Base-by-base conservation (phyloP, 208 protist species). In the Polymyxa betae region DNA sequence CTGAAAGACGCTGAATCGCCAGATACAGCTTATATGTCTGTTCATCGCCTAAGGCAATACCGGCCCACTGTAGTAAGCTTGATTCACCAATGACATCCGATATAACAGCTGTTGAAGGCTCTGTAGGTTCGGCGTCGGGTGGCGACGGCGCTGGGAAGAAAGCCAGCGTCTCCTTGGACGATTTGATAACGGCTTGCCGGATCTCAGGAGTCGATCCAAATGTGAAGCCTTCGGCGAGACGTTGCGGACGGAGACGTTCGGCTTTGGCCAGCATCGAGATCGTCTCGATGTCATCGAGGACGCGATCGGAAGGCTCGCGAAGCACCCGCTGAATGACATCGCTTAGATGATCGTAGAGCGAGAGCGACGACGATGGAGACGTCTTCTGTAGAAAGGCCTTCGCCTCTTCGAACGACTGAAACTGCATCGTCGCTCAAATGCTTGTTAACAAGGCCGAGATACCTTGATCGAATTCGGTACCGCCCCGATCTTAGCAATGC, bases 341-440 rank as follows among this genome's bases (percentile, higher is more conserved):
- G 16, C 16, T 38, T 43, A 82, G 72, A n/a, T 82, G 72, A 43
- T 82, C 72, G 72, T 82, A 82, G 72, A 82, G 16, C 16, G 35
- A 45, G 72, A 82, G 16, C 12, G 49, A 60, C 35, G 35, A 35
- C 35, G 72, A 38, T 43, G 72, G 72, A 5, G 72, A 40, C 16
- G 72, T 43, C 72, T 82, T 82, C 72, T 82, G 72, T 5, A 82
- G 72, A n/a, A 82, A 82, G 16, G 72, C n/a, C 72, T 82, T 82
- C 35, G 72, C 72, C 72, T 35, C 72, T n/a, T 82, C 72, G 72
- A 82, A 82, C 72, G 72, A 82, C 49, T 5, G 5, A 29, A 24
- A 60, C 49, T 5, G 49, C 49, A 60, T 60, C 49, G 49, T n/a
- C n/a, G n/a, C n/a, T n/a, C n/a, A n/a, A n/a, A n/a, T n/a, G n/a